Evolutionary conservation across 306 rosid genomes (phyloP), one percentile per base, ranked within the genome.

Genomic region (Rubus idaeus): DNA sequence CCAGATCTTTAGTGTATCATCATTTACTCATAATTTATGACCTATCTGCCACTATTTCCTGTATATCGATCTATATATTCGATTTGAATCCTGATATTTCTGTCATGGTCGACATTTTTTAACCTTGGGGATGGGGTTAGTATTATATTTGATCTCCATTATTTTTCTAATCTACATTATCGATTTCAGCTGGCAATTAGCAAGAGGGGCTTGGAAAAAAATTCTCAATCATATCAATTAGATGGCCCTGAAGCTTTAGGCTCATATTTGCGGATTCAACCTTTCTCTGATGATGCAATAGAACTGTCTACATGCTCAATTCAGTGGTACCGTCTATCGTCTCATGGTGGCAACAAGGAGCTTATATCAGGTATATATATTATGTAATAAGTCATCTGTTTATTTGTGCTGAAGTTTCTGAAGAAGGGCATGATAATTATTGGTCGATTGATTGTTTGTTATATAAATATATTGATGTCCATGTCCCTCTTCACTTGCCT

Each of bases 161-260:
- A 47, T 61, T 74, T 74, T 42, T 45, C 56, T 76, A 42, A 69
- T 63, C 78, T 74, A 65, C 71, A n/a, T 66, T 58, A 40, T 61
- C 72, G 7, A 71, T 21, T 86, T 47, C 88, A 93, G 98, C 71
- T 93, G 77, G 81, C 89, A 81, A 83, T 87, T 60, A 84, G 86
- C 67, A 89, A 88, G 90, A 87, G 80, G 60, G 90, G 86, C 63
- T 70, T 79, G 83, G 97, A 84, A 67, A 80, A 84, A 61, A 83
- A 57, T 71, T 81, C 82, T 70, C 80, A 80, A 71, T 79, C 83
- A 41, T 93, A 81, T 74, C 93, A 89, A 70, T 69, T 93, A 78
- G 98, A 91, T 77, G 98, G 98, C 69, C 52, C 84, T 53, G 98
- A 93, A 81, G 82, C 77, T n/a, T 83, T 93, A 79, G 97, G 97